Conservation (phyloP, 345 rosid genomes). For the Arabidopsis arenosa region DNA sequence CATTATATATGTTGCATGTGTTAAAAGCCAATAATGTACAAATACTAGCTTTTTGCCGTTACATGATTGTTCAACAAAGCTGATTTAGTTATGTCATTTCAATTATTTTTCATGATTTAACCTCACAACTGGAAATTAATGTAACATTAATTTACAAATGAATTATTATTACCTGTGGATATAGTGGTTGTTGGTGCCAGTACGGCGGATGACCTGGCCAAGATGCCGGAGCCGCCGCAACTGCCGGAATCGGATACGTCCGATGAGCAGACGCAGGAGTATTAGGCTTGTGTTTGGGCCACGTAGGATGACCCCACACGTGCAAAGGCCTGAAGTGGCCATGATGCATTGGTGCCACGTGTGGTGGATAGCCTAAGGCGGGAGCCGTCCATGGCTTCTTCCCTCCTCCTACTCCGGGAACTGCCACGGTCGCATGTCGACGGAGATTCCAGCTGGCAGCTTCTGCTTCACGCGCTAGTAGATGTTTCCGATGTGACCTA, state of each 20-base stretch:
- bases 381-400: slow-evolving; percentile 64
- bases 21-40: not conserved
- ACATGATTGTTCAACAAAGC: not conserved
- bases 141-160: not conserved
- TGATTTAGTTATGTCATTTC: not conserved
- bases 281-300: slow-evolving; percentile 71
- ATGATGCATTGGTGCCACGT: slow-evolving; percentile 51
- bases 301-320: slow-evolving; percentile 95
- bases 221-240: slow-evolving; percentile 50
- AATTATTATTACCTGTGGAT: slow-evolving; percentile 41
- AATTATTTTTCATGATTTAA: not conserved
- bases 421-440: slow-evolving; percentile 62
- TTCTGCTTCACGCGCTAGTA: slow-evolving; percentile 83
- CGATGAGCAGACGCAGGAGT: slow-evolving; percentile 51
- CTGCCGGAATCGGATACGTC: slow-evolving; percentile 35
- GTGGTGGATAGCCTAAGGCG: slow-evolving; percentile 79
- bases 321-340: slow-evolving; percentile 73
- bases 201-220: slow-evolving; percentile 57
- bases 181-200: slow-evolving; percentile 65
- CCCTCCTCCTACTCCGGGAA: slow-evolving; percentile 49
- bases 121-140: not conserved
- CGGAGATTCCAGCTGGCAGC: slow-evolving; percentile 81
- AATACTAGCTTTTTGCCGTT: not conserved
- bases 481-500: slow-evolving; percentile 84
- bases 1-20: not conserved